These are phyloP conservation scores for Backusella tarrabulga DNA, from an alignment of 192 early-diverging fungal species.

Conservation along the genomic window DNA sequence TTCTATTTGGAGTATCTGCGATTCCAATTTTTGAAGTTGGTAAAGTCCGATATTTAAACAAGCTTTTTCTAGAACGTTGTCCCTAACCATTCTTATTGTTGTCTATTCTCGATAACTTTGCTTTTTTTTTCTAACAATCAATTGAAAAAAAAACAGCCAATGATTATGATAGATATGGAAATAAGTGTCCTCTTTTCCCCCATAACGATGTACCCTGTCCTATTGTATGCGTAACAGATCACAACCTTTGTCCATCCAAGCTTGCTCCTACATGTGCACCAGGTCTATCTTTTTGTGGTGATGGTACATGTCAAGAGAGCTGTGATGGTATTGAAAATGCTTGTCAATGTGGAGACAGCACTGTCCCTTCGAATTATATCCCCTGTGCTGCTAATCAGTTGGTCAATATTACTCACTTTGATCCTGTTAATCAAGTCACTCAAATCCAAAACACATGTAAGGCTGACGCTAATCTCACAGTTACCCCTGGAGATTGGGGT, in stretches of 20 bases:
- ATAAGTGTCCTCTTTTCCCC: slow-evolving; percentile 49
- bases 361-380: slow-evolving; percentile 32
- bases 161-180: slow-evolving; percentile 47
- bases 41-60: not conserved
- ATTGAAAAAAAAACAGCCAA: slow-evolving; percentile 30
- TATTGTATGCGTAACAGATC: slow-evolving; percentile 48
- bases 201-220: slow-evolving; percentile 49
- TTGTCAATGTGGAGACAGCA: slow-evolving; percentile 46
- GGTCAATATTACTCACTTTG: slow-evolving; percentile 46
- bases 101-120: not conserved
- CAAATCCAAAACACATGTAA: slow-evolving; percentile 31
- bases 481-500: slow-evolving; percentile 4
- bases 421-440: slow-evolving; percentile 42
- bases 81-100: not conserved
- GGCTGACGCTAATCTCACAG: not conserved
- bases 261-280: slow-evolving; percentile 39
- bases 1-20: not conserved
- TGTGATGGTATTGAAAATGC: slow-evolving; percentile 46
- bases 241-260: slow-evolving; percentile 45
- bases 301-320: slow-evolving; percentile 49
- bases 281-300: slow-evolving; percentile 48
- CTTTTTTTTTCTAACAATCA: not conserved
- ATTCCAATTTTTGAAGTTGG: slow-evolving; percentile 11
- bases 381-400: slow-evolving; percentile 45
- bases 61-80: not conserved